phyloP scores from a whole-genome alignment of 2,329 filamentous ascomycete species.

The Talaromyces verruculosus region DNA sequence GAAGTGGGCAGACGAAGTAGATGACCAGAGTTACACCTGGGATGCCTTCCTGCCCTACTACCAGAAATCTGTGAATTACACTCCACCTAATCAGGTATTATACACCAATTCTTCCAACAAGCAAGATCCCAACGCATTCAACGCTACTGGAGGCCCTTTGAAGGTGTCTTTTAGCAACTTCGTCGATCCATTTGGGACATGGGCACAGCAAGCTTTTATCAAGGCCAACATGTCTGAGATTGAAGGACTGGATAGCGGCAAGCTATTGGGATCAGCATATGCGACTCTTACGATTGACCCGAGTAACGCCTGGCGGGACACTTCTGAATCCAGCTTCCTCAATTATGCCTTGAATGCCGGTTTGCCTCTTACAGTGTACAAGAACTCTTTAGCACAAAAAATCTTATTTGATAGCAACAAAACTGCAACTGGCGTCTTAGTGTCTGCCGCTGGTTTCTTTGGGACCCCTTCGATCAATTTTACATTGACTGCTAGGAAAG shows the following conservation, averaged over 20 bases:
- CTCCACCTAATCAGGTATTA: constrained; percentile 25
- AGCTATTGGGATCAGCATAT: constrained; percentile 28
- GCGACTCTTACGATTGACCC: constrained; percentile 35
- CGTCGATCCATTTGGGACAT: constrained; percentile 31
- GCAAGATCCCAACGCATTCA: constrained; percentile 27
- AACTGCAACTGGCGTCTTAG: constrained; percentile 30
- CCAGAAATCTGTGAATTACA: constrained; percentile 31
- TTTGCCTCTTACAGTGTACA: constrained; percentile 35
- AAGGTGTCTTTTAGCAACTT: constrained; percentile 35
- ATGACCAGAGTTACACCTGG: constrained; percentile 36
- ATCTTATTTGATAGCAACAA: constrained; percentile 37
- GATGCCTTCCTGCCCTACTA: constrained; percentile 34
- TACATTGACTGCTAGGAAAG: constrained; percentile 35
- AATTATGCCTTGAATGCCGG: constrained; percentile 26
- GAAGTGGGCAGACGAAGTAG: constrained; percentile 39
- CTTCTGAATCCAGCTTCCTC: constrained; percentile 32
- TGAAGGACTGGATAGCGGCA: constrained; percentile 32
- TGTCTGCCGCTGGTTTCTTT: constrained; percentile 20
- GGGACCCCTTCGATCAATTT: constrained; percentile 25
- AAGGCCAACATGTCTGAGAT: constrained; percentile 31
- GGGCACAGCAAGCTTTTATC: constrained; percentile 29
- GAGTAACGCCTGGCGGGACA: constrained; percentile 24
- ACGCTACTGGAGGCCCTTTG: constrained; percentile 30
- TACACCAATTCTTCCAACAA: constrained; percentile 28
- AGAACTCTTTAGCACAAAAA: constrained; percentile 35